These are phyloP conservation scores for Hibiscus syriacus DNA, from an alignment of 345 rosid species.

Conservation along the genomic window DNA sequence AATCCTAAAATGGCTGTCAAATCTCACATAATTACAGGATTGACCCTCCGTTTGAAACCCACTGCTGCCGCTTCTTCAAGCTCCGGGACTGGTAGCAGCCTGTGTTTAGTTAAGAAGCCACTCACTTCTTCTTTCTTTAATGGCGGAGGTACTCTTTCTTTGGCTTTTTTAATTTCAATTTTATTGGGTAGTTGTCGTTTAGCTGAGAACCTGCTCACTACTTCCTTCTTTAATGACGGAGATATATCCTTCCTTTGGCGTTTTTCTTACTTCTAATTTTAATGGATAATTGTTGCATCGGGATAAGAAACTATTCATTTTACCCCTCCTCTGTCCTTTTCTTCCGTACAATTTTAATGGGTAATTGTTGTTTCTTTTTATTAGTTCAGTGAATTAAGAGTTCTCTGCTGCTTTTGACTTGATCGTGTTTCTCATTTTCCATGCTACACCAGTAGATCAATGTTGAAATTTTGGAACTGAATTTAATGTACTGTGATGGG, in stretches of 20 bases:
- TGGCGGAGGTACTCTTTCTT: constrained; percentile 30
- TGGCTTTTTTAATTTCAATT: constrained; percentile 2
- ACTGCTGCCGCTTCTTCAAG: constrained; percentile 20
- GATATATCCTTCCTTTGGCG: too few relatives aligned
- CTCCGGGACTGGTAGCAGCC: constrained; percentile 17
- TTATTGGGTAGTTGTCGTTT: background rate
- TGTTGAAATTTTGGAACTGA: background rate
- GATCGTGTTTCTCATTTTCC: background rate
- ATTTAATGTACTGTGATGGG: background rate
- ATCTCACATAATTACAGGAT: constrained; percentile 34
- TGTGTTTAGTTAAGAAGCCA: constrained; percentile 25
- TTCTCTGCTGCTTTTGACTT: background rate
- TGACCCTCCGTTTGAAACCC: constrained; percentile 22
- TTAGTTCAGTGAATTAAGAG: background rate
- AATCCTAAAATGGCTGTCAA: constrained; percentile 21
- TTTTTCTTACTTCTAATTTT: too few relatives aligned
- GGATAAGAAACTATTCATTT: too few relatives aligned
- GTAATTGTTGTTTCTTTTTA: background rate
- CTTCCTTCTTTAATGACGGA: too few relatives aligned
- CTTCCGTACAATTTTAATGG: background rate
- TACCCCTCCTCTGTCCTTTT: background rate
- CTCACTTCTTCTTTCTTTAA: constrained; percentile 36
- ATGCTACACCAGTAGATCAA: background rate
- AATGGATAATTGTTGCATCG: too few relatives aligned
- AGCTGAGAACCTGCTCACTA: constrained; percentile 24